Percentiles rank a stretch among this genome's conserved stretches.
Conservation (phyloP, 2,329 filamentous ascomycete genomes). For the Aspergillus fumigatiaffinis region DNA sequence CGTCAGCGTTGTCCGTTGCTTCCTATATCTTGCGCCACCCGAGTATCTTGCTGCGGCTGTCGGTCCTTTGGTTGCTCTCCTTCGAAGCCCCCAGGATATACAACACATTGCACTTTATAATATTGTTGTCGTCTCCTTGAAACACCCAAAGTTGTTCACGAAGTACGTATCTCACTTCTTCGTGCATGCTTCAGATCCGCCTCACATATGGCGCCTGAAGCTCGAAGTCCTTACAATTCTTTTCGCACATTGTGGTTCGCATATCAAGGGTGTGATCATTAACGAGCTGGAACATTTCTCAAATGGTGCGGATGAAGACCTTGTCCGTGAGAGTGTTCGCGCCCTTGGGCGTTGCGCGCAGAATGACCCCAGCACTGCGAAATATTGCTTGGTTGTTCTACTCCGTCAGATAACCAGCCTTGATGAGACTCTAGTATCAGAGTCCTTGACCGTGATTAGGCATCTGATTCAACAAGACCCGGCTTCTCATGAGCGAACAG, state of each 20-base stretch:
- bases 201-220: constrained; percentile 85
- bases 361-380: constrained; percentile 64
- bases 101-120: constrained; percentile 89
- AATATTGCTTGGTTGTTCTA: constrained; percentile 76
- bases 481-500: constrained; percentile 73
- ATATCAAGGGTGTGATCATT: constrained; percentile 79
- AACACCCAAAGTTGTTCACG: constrained; percentile 73
- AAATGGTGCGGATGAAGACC: constrained; percentile 64
- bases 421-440: constrained; percentile 82
- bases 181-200: constrained; percentile 71
- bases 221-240: constrained; percentile 86
- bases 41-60: constrained; percentile 72
- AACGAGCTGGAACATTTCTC: constrained; percentile 94
- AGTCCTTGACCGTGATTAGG: constrained; percentile 89
- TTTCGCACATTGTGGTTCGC: constrained; percentile 73
- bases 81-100: constrained; percentile 81
- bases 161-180: constrained; percentile 88
- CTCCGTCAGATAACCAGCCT: constrained; percentile 83
- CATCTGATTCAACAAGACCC: constrained; percentile 94
- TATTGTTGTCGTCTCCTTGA: constrained; percentile 85
- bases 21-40: constrained; percentile 75
- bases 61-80: constrained; percentile 78
- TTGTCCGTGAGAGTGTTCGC: constrained; percentile 84
- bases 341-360: constrained; percentile 94
- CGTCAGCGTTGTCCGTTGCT: constrained; percentile 78